A percentile compares a stretch with the other conserved stretches of the same genome.
Evolutionary conservation across 768 basidiomycete species (phyloP).

Genomic region (Lactarius indigo): DNA sequence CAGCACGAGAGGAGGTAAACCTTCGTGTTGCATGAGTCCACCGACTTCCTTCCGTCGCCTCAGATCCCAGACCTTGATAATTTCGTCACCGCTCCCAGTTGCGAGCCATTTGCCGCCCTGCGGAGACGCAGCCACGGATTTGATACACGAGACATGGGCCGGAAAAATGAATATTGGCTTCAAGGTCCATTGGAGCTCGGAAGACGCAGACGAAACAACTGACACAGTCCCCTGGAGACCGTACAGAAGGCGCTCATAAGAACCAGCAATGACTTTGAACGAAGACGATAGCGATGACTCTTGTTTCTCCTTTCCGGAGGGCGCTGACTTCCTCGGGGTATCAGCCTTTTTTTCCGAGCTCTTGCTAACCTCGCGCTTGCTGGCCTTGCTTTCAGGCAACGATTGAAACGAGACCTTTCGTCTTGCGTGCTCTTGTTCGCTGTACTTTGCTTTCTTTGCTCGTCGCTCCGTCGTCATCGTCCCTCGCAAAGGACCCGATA

Average conservation of each 20-base stretch:
- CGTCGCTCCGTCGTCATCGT: slow-evolving; percentile 13
- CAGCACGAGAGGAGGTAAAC: slow-evolving; percentile 38
- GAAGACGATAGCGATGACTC: slow-evolving; percentile 43
- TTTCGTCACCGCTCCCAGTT: slow-evolving; percentile 93
- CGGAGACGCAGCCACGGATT: slow-evolving; percentile 84
- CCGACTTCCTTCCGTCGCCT: slow-evolving; percentile 90
- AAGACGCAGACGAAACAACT: slow-evolving; percentile 31
- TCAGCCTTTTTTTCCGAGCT: slow-evolving; percentile 21
- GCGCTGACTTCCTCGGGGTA: slow-evolving; percentile 32
- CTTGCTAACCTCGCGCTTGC: slow-evolving; percentile 27
- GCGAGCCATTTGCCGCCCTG: slow-evolving; percentile 94
- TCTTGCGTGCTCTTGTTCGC: slow-evolving; percentile 3
- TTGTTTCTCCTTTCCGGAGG: neutral
- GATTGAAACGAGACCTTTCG: neutral
- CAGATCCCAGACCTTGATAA: slow-evolving; percentile 96
- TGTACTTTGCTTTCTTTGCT: slow-evolving; percentile 13
- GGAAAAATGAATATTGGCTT: slow-evolving; percentile 94
- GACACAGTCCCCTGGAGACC: slow-evolving; percentile 69
- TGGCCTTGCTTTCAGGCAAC: slow-evolving; percentile 20
- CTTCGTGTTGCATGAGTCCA: slow-evolving; percentile 91
- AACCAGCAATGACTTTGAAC: slow-evolving; percentile 88
- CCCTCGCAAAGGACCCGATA: slow-evolving; percentile 15
- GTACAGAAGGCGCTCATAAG: slow-evolving; percentile 95
- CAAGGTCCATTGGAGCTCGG: slow-evolving; percentile 39
- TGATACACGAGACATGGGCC: slow-evolving; percentile 91